A percentile compares a stretch with the other conserved stretches of the same genome.
Evolutionary conservation across 768 basidiomycete species (phyloP).

Genomic region (Solioccasus polychromus): DNA sequence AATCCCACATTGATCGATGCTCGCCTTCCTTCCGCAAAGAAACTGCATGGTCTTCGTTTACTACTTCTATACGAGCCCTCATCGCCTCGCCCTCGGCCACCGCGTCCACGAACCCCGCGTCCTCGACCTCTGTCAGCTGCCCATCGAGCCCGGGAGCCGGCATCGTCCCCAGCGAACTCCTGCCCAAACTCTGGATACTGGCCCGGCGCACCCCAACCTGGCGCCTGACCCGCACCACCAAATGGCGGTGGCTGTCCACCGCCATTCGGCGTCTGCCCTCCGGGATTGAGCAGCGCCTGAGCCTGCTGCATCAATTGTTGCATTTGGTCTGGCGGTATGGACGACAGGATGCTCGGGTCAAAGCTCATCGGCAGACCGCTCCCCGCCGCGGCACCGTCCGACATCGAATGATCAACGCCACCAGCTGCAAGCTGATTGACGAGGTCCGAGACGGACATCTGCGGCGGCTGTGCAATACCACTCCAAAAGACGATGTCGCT

Average conservation of each 20-base stretch:
- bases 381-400: conserved; percentile 30
- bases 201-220: conserved; percentile 40
- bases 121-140: conserved; percentile 46
- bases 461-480: conserved; percentile 30
- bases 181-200: conserved; percentile 48
- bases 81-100: conserved; percentile 51
- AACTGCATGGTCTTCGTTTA: conserved; percentile 89
- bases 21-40: conserved; percentile 91
- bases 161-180: conserved; percentile 44
- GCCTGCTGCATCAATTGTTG: conserved; percentile 56
- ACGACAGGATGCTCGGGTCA: conserved; percentile 41
- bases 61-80: conserved; percentile 69
- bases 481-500: conserved; percentile 66
- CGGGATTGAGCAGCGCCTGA: conserved; percentile 31
- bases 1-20: conserved; percentile 47
- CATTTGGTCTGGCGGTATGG: conserved; percentile 56
- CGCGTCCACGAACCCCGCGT: conserved; percentile 57
- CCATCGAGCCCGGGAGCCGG: conserved; percentile 44
- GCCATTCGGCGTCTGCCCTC: conserved; percentile 26
- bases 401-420: conserved; percentile 40
- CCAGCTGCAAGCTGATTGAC: conserved; percentile 60
- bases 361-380: conserved; percentile 36
- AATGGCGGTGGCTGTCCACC: conserved; percentile 33
- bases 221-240: conserved; percentile 33
- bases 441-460: conserved; percentile 63